Percentiles rank a stretch among this genome's conserved stretches.
Conservation (phyloP, 2,329 filamentous ascomycete species). For the Coccinonectria pachysandricola region DNA sequence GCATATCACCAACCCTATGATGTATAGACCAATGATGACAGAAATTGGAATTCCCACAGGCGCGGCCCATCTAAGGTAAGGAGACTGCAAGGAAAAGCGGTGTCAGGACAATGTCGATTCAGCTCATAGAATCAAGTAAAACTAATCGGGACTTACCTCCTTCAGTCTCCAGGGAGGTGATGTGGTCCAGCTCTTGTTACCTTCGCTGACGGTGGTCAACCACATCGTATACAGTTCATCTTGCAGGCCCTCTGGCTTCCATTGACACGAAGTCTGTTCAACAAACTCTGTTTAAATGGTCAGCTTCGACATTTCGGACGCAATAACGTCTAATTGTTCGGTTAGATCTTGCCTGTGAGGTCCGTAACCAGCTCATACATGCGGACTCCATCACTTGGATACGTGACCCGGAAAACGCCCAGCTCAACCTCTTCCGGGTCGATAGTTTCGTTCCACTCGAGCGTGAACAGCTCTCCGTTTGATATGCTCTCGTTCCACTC, state of each 20-base stretch:
- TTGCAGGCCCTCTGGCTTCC: slow-evolving; percentile 19
- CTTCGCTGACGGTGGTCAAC: slow-evolving; percentile 15
- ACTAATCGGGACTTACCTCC: slow-evolving; percentile 14
- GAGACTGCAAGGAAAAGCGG: no score
- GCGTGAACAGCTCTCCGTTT: slow-evolving; percentile 19
- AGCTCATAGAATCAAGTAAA: no score
- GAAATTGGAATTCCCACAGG: slow-evolving; percentile 22
- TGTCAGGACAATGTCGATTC: no score
- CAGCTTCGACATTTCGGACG: no score
- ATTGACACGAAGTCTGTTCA: slow-evolving; percentile 14
- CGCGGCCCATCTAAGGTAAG: slow-evolving; percentile 19
- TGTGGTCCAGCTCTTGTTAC: slow-evolving; percentile 18
- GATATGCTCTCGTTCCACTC: slow-evolving; percentile 26
- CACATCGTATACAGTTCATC: slow-evolving; percentile 21
- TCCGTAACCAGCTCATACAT: slow-evolving; percentile 21
- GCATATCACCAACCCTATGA: slow-evolving; percentile 17
- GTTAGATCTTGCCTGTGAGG: slow-evolving; percentile 22
- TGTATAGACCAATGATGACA: slow-evolving; percentile 21
- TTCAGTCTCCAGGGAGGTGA: slow-evolving; percentile 24
- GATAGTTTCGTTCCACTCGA: slow-evolving; percentile 23
- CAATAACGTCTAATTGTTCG: no score
- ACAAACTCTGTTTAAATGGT: slow-evolving; percentile 12
- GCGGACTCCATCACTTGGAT: slow-evolving; percentile 20
- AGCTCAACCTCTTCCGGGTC: slow-evolving; percentile 12
- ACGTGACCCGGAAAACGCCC: slow-evolving; percentile 21